Evolutionary conservation across 192 early-diverging fungal genomes (phyloP).

Genomic region (Jimgerdemannia lactiflua): DNA sequence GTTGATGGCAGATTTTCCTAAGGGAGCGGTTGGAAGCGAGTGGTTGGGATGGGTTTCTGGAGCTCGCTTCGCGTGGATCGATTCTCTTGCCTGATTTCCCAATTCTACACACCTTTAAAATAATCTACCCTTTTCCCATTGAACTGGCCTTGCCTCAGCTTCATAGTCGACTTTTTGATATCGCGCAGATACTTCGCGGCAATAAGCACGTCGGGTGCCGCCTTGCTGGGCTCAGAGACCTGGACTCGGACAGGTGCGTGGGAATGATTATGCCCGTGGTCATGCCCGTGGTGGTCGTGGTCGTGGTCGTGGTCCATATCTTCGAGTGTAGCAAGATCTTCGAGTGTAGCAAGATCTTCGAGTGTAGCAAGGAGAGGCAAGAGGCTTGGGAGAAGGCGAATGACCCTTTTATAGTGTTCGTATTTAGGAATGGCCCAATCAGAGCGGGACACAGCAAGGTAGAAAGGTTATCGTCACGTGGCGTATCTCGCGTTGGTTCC

Average conservation of each 20-base stretch:
- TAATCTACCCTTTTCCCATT: constrained; percentile 88
- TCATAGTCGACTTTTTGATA: constrained; percentile 66
- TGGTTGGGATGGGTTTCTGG: neutral
- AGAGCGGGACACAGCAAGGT: neutral
- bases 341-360: too few species aligned
- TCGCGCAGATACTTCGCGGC: constrained; percentile 76
- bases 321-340: too few species aligned
- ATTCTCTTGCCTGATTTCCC: neutral
- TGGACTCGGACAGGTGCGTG: constrained; percentile 8
- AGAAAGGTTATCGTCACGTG: neutral
- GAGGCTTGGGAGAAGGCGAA: too few species aligned
- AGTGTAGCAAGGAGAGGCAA: neutral
- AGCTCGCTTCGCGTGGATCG: neutral
- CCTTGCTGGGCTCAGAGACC: constrained; percentile 25
- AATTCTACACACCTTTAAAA: constrained; percentile 1
- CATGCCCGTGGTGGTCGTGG: neutral
- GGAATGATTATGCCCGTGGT: neutral
- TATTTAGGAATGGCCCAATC: neutral
- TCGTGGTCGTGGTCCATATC: neutral
- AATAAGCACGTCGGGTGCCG: constrained; percentile 19
- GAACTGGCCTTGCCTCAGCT: constrained; percentile 80
- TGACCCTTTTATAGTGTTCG: too few species aligned
- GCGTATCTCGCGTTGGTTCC: too few species aligned
- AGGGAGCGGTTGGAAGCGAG: neutral
- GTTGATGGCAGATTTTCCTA: constrained; percentile 32